A percentile compares a stretch with the other conserved stretches of the same genome.
These are phyloP conservation scores for Boletus fagicola DNA, from an alignment of 768 basidiomycete species.

Conservation along the genomic window DNA sequence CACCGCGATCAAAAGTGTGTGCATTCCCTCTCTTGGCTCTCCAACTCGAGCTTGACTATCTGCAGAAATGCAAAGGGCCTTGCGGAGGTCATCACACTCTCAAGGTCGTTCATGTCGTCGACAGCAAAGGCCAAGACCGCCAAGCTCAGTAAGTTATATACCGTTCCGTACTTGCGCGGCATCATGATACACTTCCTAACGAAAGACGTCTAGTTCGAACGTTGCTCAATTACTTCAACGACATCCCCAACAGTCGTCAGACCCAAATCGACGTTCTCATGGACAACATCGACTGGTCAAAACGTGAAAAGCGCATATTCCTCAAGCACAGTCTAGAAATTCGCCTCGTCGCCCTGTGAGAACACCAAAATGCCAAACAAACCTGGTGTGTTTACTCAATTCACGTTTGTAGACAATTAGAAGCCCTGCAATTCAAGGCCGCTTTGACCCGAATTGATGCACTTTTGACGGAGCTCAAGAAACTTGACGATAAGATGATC, in stretches of 20 bases:
- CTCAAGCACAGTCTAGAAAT: slow-evolving; percentile 92
- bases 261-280: slow-evolving; percentile 82
- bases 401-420: slow-evolving; percentile 55
- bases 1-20: slow-evolving; percentile 83
- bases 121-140: slow-evolving; percentile 97
- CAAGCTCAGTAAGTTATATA: slow-evolving; percentile 66
- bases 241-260: slow-evolving; percentile 70
- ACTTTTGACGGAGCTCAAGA: slow-evolving; percentile 88
- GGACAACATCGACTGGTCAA: slow-evolving; percentile 93
- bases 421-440: slow-evolving; percentile 69
- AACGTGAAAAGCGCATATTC: slow-evolving; percentile 90
- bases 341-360: slow-evolving; percentile 73
- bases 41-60: background rate
- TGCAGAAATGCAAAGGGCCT: slow-evolving; percentile 79
- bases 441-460: slow-evolving; percentile 81
- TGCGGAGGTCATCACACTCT: slow-evolving; percentile 81
- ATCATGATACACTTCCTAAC: background rate
- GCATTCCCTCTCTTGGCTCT: background rate
- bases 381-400: background rate
- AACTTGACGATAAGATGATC: slow-evolving; percentile 96
- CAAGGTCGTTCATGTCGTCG: slow-evolving; percentile 85
- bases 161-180: background rate
- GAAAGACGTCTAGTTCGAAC: slow-evolving; percentile 67
- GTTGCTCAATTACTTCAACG: slow-evolving; percentile 83
- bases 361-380: background rate